Evolutionary conservation across 1,284 basidiomycete genomes (phyloP).

Genomic region (Apiotrichum laibachii): DNA sequence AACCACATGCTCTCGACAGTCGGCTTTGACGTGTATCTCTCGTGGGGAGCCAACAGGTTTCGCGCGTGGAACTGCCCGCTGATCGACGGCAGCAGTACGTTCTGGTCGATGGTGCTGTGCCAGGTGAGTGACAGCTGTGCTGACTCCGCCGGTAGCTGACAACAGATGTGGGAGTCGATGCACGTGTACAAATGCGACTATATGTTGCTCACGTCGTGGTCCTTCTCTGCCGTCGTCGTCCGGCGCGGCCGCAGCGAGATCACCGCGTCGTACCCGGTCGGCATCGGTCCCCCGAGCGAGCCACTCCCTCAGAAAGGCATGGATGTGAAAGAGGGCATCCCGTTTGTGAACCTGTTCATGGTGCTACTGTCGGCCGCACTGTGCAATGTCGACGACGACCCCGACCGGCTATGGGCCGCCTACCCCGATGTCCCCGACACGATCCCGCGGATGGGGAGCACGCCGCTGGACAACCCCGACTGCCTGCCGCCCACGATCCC

Average conservation of each 20-base stretch:
- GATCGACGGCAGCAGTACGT: neutral
- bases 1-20: neutral
- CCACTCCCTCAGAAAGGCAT: too few relatives aligned
- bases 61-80: conserved; percentile 8
- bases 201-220: neutral
- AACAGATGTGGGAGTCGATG: conserved; percentile 9
- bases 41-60: conserved; percentile 2
- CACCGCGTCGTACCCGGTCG: too few relatives aligned
- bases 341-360: conserved; percentile 1
- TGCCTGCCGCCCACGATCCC: neutral
- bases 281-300: too few relatives aligned
- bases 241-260: too few relatives aligned
- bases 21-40: conserved; percentile 6
- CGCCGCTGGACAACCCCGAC: neutral
- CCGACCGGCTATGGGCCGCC: neutral
- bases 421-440: neutral
- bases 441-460: neutral
- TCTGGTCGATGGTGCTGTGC: neutral
- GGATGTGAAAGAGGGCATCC: too few relatives aligned
- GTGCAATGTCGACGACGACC: neutral
- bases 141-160: neutral
- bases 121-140: too few relatives aligned
- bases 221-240: too few relatives aligned
- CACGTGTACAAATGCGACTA: conserved; percentile 9
- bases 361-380: conserved; percentile 4